Percentiles rank a stretch among this genome's conserved stretches.
Conservation (phyloP, 1,284 basidiomycete genomes). For the Sporisorium exsertum region DNA sequence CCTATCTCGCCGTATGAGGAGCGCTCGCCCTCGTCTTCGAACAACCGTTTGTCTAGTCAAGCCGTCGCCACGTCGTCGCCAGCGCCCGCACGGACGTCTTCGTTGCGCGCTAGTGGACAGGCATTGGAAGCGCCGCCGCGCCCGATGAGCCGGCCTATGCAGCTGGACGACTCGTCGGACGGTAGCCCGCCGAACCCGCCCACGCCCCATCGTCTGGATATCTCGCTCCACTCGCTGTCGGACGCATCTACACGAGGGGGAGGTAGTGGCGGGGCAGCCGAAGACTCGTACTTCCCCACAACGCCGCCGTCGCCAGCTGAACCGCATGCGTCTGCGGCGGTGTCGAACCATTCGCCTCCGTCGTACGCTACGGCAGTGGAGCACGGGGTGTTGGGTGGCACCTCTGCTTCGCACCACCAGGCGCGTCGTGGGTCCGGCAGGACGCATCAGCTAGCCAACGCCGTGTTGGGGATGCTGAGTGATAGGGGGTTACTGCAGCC, state of each 20-base stretch:
- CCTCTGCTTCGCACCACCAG: constrained; percentile 31
- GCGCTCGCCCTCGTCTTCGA: constrained; percentile 33
- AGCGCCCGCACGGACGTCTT: constrained; percentile 12
- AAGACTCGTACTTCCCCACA: constrained; percentile 50
- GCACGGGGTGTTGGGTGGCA: constrained; percentile 43
- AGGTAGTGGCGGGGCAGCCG: neutral
- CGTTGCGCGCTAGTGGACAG: constrained; percentile 21
- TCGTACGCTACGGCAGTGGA: constrained; percentile 30
- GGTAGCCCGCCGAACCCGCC: constrained; percentile 72
- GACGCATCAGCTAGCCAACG: constrained; percentile 55
- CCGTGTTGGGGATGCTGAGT: constrained; percentile 57
- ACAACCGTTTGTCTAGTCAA: neutral
- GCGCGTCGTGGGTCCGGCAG: constrained; percentile 51
- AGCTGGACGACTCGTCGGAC: constrained; percentile 43
- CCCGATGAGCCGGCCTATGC: constrained; percentile 28
- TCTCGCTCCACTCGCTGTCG: constrained; percentile 71
- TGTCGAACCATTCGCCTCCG: constrained; percentile 22
- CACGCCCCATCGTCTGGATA: constrained; percentile 73
- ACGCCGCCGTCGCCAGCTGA: constrained; percentile 34
- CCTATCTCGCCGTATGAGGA: constrained; percentile 52
- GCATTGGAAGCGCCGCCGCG: constrained; percentile 13
- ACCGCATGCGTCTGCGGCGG: constrained; percentile 10
- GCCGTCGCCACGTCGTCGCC: constrained; percentile 24
- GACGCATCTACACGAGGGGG: constrained; percentile 18
- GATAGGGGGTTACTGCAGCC: constrained; percentile 57